Evolutionary conservation across 805 yeast species (phyloP), one percentile per base, ranked within the genome.

Genomic region (Metschnikowia lunata): DNA sequence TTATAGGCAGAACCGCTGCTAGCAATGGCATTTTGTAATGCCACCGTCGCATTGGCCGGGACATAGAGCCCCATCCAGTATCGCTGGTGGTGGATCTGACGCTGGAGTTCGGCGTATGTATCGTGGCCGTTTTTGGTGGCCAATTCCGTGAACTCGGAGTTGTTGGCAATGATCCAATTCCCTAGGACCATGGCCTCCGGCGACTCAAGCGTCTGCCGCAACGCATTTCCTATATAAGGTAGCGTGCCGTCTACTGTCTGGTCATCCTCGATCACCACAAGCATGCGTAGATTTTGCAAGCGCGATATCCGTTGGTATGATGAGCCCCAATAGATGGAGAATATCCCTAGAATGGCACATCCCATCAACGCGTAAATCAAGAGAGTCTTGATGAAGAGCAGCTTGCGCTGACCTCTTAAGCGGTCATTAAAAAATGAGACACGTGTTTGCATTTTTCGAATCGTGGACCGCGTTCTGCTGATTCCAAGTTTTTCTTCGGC

Each of bases 61-160:
- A 84, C 76, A 49, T 79, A 76, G 30, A 83, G 63, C 0, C 83
- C 76, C 23, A 76, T 73, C 93, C 91, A 85, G 54, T 72, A 82
- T 13, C 74, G 55, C 59, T 81, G 78, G 41, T 74, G 75, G 52
- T 76, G 79, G 4, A 85, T 72, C 42, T 63, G 62, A 30, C 71
- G 52, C 34, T 60, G 30, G 15, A 82, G 57, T 50, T 76, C 75
- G 4, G 67, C 68, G 30, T 59, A 64, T 7, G 70, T 40, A 27
- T 34, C 36, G 35, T 42, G 42, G 40, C 57, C 52, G 43, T 63
- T 57, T n/a, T 51, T 45, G 1, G 37, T 53, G n/a, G 74, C 74
- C 9, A 48, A 30, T 9, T 48, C 57, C 7, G 48, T 48, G 34
- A 71, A 61, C n/a, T 61, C 62, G 0, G 63, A 45, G 26, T 50